Percentiles rank a stretch among this genome's conserved stretches.
Evolutionary conservation across 352 stramenopile species (phyloP).

Genomic region (Globisporangium canariense): DNA sequence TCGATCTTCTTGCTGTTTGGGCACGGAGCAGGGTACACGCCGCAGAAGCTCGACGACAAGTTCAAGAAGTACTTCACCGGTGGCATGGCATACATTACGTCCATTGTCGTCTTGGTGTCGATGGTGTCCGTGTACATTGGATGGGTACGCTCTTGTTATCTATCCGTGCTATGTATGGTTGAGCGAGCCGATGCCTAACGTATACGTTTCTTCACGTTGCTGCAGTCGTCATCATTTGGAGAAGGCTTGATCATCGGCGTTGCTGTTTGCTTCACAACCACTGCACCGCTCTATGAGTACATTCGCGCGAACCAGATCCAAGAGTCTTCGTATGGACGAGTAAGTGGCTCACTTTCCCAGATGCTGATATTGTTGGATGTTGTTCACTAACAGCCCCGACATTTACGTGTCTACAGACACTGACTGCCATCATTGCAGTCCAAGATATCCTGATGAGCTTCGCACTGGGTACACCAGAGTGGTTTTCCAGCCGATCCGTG

Average conservation of each 20-base stretch:
- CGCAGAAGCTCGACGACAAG: constrained; percentile 59
- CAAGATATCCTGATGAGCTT: constrained; percentile 88
- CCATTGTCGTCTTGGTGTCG: constrained; percentile 68
- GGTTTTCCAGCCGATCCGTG: constrained; percentile 73
- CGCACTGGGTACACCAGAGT: constrained; percentile 77
- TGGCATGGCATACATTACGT: constrained; percentile 68
- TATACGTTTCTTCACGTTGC: constrained; percentile 4
- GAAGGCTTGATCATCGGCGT: constrained; percentile 78
- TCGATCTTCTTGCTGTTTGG: constrained; percentile 93
- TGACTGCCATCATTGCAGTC: constrained; percentile 83
- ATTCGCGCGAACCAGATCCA: constrained; percentile 80
- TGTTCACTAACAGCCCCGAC: background rate
- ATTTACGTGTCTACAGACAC: constrained; percentile 36
- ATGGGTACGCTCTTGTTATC: constrained; percentile 34
- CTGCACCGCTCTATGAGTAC: constrained; percentile 77
- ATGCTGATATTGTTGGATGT: background rate
- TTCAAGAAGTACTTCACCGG: constrained; percentile 73
- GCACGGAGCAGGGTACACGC: constrained; percentile 74
- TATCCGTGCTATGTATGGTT: background rate
- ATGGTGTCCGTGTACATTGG: constrained; percentile 68
- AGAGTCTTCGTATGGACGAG: constrained; percentile 72
- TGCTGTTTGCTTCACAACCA: constrained; percentile 81
- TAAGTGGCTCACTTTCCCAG: constrained; percentile 21
- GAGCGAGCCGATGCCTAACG: background rate
- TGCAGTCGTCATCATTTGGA: constrained; percentile 58